Evolutionary conservation across 1,284 basidiomycete genomes (phyloP).

Genomic region (Coniferiporia weirii): DNA sequence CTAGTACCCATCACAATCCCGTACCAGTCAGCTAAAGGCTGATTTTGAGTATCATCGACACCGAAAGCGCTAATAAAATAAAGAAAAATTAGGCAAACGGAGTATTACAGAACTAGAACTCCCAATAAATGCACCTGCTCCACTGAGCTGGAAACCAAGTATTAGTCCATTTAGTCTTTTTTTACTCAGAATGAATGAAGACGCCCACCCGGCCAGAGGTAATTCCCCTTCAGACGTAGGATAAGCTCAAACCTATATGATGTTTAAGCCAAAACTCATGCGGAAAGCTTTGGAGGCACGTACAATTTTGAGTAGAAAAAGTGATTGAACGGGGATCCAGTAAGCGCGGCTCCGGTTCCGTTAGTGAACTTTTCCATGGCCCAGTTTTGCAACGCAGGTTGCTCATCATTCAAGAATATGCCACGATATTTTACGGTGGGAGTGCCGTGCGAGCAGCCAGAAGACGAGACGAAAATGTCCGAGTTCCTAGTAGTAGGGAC

Average conservation of each 20-base stretch:
- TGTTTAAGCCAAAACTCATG: background rate
- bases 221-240: constrained; percentile 64
- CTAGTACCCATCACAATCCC: constrained; percentile 69
- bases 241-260: constrained; percentile 55
- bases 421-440: constrained; percentile 70
- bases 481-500: constrained; percentile 50
- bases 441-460: constrained; percentile 55
- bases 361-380: constrained; percentile 61
- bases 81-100: constrained; percentile 5
- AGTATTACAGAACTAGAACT: background rate
- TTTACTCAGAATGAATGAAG: background rate
- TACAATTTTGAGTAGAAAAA: constrained; percentile 60
- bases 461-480: constrained; percentile 43
- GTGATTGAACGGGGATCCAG: constrained; percentile 55
- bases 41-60: constrained; percentile 61
- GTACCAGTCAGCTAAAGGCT: constrained; percentile 57
- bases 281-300: background rate
- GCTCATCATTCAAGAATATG: constrained; percentile 63
- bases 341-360: constrained; percentile 45
- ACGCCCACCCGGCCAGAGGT: constrained; percentile 57
- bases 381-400: constrained; percentile 53
- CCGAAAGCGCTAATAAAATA: constrained; percentile 51
- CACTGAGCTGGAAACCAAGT: constrained; percentile 34
- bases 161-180: background rate
- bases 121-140: constrained; percentile 30